Evolutionary conservation across 75 land plant species (phyloP).

Genomic region (Pinus albicaulis): DNA sequence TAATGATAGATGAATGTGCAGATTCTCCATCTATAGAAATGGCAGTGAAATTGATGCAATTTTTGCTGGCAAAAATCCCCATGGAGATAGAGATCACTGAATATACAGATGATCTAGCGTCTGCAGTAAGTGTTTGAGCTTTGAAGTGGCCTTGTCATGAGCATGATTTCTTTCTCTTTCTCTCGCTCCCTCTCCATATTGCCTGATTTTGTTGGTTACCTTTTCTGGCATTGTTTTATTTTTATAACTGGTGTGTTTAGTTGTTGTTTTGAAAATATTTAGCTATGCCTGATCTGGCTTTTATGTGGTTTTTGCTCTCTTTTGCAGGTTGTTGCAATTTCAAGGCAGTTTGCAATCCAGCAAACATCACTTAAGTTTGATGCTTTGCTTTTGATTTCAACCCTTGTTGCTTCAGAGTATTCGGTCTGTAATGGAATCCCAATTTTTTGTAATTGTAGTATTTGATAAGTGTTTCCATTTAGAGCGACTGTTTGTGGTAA

Average conservation of each 20-base stretch:
- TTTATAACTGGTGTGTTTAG: not conserved
- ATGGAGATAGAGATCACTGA: constrained; percentile 21
- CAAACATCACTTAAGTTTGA: constrained; percentile 81
- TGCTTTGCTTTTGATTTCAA: constrained; percentile 60
- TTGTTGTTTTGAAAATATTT: not conserved
- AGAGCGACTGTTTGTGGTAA: too few relatives aligned
- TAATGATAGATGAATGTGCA: constrained; percentile 12
- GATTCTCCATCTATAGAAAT: constrained; percentile 45
- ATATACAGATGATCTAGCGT: constrained; percentile 37
- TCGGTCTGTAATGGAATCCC: constrained; percentile 27
- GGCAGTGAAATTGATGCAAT: constrained; percentile 47
- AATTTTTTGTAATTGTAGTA: too few relatives aligned
- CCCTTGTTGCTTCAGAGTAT: constrained; percentile 46
- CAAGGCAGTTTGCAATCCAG: constrained; percentile 60
- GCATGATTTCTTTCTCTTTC: not conserved
- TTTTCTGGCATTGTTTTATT: not conserved
- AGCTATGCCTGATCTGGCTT: not conserved
- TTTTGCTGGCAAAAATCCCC: constrained; percentile 39
- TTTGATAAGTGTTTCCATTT: too few relatives aligned
- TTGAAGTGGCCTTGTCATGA: not conserved
- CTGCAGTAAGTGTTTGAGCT: constrained; percentile 33
- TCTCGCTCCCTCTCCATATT: not conserved
- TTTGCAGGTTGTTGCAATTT: constrained; percentile 48
- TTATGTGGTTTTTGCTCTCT: constrained; percentile 8
- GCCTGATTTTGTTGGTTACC: not conserved